phyloP scores from a whole-genome alignment of 75 land plant genomes.

The Pseudotsuga menziesii region DNA sequence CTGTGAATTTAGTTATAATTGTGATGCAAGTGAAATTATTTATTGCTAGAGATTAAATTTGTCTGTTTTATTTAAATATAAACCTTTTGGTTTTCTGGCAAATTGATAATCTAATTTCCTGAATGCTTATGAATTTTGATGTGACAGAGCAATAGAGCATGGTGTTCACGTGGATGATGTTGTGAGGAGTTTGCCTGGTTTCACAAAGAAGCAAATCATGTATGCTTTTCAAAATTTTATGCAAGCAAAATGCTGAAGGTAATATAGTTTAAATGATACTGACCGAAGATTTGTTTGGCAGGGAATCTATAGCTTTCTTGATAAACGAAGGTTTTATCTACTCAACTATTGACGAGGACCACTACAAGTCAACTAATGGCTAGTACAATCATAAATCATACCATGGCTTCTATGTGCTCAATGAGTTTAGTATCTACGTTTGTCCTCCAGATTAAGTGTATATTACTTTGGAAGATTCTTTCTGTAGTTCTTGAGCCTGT shows the following conservation, averaged over 20 bases:
- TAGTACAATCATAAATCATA: too few species aligned
- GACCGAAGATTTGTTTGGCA: constrained; percentile 12
- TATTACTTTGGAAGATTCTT: too few species aligned
- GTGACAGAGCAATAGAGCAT: constrained; percentile 35
- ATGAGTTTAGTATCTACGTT: too few species aligned
- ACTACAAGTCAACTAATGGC: constrained; percentile 48
- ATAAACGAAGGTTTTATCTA: constrained; percentile 48
- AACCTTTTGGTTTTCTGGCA: background rate
- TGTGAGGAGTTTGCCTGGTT: constrained; percentile 33
- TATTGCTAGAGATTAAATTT: background rate
- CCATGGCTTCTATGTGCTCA: too few species aligned
- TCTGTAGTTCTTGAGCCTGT: too few species aligned
- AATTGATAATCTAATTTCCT: background rate
- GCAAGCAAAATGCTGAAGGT: background rate
- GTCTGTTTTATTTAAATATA: background rate
- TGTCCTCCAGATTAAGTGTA: too few species aligned
- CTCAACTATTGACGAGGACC: constrained; percentile 57
- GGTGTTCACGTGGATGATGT: constrained; percentile 53
- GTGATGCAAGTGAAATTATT: background rate
- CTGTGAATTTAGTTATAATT: background rate
- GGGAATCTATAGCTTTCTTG: constrained; percentile 51
- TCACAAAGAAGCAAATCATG: constrained; percentile 44
- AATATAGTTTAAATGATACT: background rate
- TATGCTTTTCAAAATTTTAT: constrained; percentile 9
- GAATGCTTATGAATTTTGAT: constrained; percentile 4